Conservation (phyloP, 495 filamentous ascomycete genomes). For the Bacidia gigantensis region DNA sequence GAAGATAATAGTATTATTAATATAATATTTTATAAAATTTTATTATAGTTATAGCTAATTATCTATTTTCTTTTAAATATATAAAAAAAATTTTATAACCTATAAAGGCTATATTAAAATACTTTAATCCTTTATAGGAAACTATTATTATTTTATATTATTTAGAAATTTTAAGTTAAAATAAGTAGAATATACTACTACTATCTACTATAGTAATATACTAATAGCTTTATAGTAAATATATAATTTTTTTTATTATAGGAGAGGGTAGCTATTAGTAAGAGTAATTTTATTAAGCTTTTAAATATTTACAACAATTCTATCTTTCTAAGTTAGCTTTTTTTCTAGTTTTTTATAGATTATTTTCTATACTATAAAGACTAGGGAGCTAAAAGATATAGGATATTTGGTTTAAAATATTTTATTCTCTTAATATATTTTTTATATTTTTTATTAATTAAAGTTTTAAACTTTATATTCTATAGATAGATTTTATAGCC, state of each 20-base stretch:
- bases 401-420: background rate
- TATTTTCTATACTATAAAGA: background rate
- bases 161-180: background rate
- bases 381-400: background rate
- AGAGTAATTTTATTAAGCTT: conserved; percentile 3
- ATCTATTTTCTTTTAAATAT: conserved; percentile 6
- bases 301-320: conserved; percentile 3
- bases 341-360: conserved; percentile 6
- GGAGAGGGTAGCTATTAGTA: conserved; percentile 2
- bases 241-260: conserved; percentile 2
- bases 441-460: conserved; percentile 8
- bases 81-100: conserved; percentile 3
- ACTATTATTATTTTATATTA: background rate
- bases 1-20: conserved; percentile 4
- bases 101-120: background rate
- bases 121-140: background rate
- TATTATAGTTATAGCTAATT: background rate
- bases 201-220: conserved; percentile 4
- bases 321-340: conserved; percentile 4
- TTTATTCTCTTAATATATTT: conserved; percentile 5
- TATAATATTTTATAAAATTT: background rate
- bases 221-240: conserved; percentile 1
- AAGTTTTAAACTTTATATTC: background rate
- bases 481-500: background rate
- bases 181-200: conserved; percentile 4